Conservation (phyloP, 2,329 filamentous ascomycete species). For the Neonectria coccinea region DNA sequence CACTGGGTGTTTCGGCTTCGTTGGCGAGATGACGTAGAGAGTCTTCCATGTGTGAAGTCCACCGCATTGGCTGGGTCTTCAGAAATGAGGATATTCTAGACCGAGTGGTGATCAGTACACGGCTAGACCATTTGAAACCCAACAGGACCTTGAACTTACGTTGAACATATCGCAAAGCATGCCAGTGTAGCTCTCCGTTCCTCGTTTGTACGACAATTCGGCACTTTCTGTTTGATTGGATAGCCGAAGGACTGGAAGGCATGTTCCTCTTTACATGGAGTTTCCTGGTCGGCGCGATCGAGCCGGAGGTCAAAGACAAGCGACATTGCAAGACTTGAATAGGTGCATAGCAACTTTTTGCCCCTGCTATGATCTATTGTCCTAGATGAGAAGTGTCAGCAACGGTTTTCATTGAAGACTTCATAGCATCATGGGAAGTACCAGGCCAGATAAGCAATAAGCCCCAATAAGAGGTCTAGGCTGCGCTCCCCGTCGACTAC, state of each 20-base stretch:
- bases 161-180: slow-evolving; percentile 45
- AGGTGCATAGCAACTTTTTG: slow-evolving; percentile 29
- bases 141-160: slow-evolving; percentile 34
- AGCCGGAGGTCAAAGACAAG: slow-evolving; percentile 36
- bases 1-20: slow-evolving; percentile 57
- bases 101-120: not conserved
- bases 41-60: slow-evolving; percentile 67
- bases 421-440: slow-evolving; percentile 2
- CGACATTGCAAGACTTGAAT: slow-evolving; percentile 31
- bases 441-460: slow-evolving; percentile 44
- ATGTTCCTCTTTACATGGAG: slow-evolving; percentile 30
- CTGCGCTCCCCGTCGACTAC: slow-evolving; percentile 39
- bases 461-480: slow-evolving; percentile 43
- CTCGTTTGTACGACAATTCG: slow-evolving; percentile 45
- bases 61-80: slow-evolving; percentile 60
- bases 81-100: slow-evolving; percentile 36
- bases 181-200: slow-evolving; percentile 47
- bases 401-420: not conserved
- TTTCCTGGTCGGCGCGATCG: slow-evolving; percentile 24
- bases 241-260: slow-evolving; percentile 26
- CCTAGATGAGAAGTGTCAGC: slow-evolving; percentile 26
- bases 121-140: not conserved
- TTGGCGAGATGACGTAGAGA: slow-evolving; percentile 57
- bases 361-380: slow-evolving; percentile 21
- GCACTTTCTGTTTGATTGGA: slow-evolving; percentile 30